A percentile compares a stretch with the other conserved stretches of the same genome.
Evolutionary conservation across 176 grass and related monocot species (phyloP).

Genomic region (Musa troglodytarum): DNA sequence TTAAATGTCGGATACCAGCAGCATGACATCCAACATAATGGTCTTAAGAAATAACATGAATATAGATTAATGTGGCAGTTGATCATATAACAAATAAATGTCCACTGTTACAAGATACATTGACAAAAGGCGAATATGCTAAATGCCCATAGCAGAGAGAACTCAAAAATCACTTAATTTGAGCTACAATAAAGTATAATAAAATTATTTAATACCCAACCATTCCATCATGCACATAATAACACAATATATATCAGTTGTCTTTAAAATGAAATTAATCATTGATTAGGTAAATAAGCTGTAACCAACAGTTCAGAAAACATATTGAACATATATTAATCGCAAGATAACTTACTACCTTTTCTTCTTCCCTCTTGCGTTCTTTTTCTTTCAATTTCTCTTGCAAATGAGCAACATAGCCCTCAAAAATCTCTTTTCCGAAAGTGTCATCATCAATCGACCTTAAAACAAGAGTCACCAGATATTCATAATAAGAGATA

Average conservation of each 20-base stretch:
- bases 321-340: background rate
- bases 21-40: too few relatives aligned
- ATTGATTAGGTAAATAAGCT: too few relatives aligned
- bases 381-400: slow-evolving; percentile 93
- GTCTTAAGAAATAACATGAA: background rate
- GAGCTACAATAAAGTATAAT: too few relatives aligned
- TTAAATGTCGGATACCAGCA: too few relatives aligned
- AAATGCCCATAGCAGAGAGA: too few relatives aligned
- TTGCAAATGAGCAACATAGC: slow-evolving; percentile 72
- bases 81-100: background rate
- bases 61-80: background rate
- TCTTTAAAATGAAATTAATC: too few relatives aligned
- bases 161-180: too few relatives aligned
- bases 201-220: too few relatives aligned
- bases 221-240: too few relatives aligned
- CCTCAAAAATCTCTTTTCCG: slow-evolving; percentile 83
- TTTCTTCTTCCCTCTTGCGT: slow-evolving; percentile 85
- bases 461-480: slow-evolving; percentile 27
- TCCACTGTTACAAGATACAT: background rate
- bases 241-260: too few relatives aligned
- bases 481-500: background rate
- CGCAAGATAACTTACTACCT: slow-evolving; percentile 35
- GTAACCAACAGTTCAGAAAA: background rate
- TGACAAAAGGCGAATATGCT: background rate
- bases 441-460: slow-evolving; percentile 48